phyloP scores from a whole-genome alignment of 352 stramenopile species.

The Phytophthora parvispora region DNA sequence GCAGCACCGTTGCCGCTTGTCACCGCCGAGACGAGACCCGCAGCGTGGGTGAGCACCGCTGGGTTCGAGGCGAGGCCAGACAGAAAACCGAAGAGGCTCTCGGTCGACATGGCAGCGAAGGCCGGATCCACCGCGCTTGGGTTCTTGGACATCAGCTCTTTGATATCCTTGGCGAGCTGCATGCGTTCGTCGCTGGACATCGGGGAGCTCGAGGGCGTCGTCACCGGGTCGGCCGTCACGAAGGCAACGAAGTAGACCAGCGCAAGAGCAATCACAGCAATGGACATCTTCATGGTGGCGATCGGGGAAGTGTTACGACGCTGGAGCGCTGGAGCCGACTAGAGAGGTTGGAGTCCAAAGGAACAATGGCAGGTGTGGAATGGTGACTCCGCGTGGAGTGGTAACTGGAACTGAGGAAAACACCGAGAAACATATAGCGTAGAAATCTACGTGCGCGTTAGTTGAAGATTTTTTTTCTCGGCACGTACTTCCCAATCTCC shows the following conservation, averaged over 20 bases:
- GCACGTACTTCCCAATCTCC: no score
- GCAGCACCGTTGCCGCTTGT: not conserved
- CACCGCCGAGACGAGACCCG: constrained; percentile 1
- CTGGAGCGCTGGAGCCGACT: not conserved
- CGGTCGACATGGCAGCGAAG: constrained; percentile 1
- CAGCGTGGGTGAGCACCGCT: not conserved
- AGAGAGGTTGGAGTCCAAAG: not conserved
- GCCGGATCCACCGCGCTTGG: not conserved
- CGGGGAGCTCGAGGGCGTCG: not conserved
- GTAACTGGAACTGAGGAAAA: no score
- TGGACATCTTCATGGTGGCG: constrained; percentile 1
- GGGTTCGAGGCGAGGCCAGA: constrained; percentile 2
- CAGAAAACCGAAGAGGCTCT: constrained; percentile 14
- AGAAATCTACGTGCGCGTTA: no score
- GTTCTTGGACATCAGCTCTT: constrained; percentile 7
- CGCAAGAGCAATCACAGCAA: constrained; percentile 1
- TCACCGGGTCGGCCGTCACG: constrained; percentile 8
- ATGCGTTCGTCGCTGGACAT: constrained; percentile 9
- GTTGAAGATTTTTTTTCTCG: no score
- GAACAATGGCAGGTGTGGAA: no score
- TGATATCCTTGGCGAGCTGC: constrained; percentile 21
- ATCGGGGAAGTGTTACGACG: no score
- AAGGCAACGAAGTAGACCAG: constrained; percentile 8
- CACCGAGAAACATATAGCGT: no score
- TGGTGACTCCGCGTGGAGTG: no score